Conservation (phyloP, 1,284 basidiomycete species). For the Salmacisia buchloeana region DNA sequence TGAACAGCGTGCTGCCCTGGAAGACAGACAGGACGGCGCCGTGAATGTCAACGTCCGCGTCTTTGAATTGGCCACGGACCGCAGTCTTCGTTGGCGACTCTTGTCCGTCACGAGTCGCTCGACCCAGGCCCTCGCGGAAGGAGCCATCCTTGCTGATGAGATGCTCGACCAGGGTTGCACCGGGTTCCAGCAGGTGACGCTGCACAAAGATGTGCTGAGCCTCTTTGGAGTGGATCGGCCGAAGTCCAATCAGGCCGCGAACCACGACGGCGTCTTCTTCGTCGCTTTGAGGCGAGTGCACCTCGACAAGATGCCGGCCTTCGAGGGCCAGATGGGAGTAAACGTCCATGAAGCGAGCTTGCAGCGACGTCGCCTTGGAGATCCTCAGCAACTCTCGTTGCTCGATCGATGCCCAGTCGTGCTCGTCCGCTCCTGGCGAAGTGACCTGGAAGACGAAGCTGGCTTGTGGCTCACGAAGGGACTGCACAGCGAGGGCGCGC, state of each 20-base stretch:
- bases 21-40: neutral
- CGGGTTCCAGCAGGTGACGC: neutral
- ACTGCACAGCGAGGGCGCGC: neutral
- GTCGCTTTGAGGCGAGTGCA: neutral
- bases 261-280: neutral
- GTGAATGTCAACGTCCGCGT: neutral
- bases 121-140: neutral
- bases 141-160: neutral
- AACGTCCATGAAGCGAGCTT: neutral
- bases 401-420: neutral
- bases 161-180: neutral
- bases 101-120: no score
- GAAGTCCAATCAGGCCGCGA: neutral
- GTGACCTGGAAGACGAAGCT: neutral
- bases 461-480: constrained; percentile 1
- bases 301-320: neutral
- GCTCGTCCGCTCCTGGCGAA: neutral
- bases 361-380: neutral
- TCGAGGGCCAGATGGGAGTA: neutral
- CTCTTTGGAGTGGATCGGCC: neutral
- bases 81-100: neutral
- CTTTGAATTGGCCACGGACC: neutral
- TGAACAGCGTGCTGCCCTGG: neutral
- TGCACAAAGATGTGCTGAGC: neutral
- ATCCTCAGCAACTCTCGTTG: neutral